phyloP scores from a whole-genome alignment of 495 filamentous ascomycete species.

The Podospora appendiculata region DNA sequence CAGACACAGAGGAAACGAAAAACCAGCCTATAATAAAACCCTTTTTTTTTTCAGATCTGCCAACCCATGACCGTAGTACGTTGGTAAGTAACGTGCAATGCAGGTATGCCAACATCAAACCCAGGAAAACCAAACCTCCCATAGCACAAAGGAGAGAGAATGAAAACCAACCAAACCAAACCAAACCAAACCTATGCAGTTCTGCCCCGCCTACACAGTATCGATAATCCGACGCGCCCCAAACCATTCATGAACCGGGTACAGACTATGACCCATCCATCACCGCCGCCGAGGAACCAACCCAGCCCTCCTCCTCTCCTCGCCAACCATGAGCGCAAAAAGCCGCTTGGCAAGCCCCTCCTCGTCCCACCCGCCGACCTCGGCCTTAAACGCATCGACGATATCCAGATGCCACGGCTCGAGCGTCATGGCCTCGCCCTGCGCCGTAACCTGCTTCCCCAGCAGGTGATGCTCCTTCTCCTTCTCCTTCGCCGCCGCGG shows the following conservation, averaged over 20 bases:
- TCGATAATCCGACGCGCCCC: too few relatives aligned
- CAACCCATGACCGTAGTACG: background rate
- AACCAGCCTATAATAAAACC: background rate
- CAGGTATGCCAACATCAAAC: background rate
- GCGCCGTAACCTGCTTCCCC: conserved; percentile 25
- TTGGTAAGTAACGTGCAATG: background rate
- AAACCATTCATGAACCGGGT: too few relatives aligned
- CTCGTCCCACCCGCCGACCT: conserved; percentile 37
- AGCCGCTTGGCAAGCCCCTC: conserved; percentile 36
- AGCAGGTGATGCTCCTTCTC: conserved; percentile 13
- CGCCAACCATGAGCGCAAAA: conserved; percentile 42
- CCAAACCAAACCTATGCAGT: background rate
- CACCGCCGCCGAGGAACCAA: background rate
- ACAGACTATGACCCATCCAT: too few relatives aligned
- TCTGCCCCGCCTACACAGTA: too few relatives aligned
- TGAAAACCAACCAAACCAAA: background rate
- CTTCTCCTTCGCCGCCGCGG: background rate
- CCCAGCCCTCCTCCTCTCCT: conserved; percentile 28
- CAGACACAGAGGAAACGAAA: too few relatives aligned
- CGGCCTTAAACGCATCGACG: conserved; percentile 35
- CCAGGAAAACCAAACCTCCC: background rate
- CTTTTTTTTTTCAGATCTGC: too few relatives aligned
- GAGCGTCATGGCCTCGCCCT: conserved; percentile 30
- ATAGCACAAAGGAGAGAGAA: too few relatives aligned
- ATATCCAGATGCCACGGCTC: conserved; percentile 47